Base-by-base conservation (phyloP, 345 rosid species). In the Theobroma cacao region DNA sequence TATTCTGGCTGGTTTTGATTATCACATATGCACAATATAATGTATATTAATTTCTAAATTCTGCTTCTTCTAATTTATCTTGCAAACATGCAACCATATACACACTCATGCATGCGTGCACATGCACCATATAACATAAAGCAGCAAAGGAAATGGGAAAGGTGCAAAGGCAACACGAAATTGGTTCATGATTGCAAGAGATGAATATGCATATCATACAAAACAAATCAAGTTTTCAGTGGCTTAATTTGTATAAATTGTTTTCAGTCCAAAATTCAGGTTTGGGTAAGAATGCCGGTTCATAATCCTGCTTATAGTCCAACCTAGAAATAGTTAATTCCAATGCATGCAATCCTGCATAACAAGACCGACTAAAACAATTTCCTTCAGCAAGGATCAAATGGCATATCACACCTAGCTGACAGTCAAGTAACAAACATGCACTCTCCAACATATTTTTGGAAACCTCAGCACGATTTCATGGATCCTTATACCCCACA, bases 151-250 rank as follows among this genome's bases (percentile, higher is more conserved):
- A 18, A 72, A 52, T 11, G 15, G 56, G 47, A 36, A 26, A 65
- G n/a, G 20, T n/a, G 20, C 13, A 72, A 41, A 72, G 62, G 31
- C 8, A 31, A 53, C 62, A 52, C 5, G 43, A 53, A n/a, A 50
- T 20, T 31, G 17, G 43, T 20, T 50, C 18, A 9, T 33, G 30
- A 50, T 50, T 31, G 17, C 17, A 65, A 65, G 28, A 33, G 20
- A 71, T 71, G 50, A 50, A 50, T 52, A 71, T n/a, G 61, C 75
- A 71, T 20, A 36, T 50, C 9, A 18, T 43, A 48, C 75, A 20
- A 9, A 30, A 31, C 15, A 71, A 31, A 71, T 18, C 17, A 70
- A 1, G 43, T 33, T 71, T 31, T 50, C 17, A 18, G 20, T 30
- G 2, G 67, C 67, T 31, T 62, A 15, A 33, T 62, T 33, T 31